phyloP scores from a whole-genome alignment of 176 grass and related monocot genomes.

The Carex scoparia region DNA sequence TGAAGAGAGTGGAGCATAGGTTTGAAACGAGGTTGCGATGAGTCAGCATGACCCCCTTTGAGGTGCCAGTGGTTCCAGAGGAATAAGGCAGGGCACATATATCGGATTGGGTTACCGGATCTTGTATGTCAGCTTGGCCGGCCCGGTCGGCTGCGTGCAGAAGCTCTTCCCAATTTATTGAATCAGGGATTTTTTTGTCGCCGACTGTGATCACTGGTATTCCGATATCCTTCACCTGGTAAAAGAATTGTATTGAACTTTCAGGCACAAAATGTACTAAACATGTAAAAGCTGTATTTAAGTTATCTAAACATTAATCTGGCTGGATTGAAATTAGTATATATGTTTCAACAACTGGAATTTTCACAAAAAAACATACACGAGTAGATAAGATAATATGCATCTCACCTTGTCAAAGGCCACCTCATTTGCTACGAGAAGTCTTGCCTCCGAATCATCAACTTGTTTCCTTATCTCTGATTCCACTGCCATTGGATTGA shows the following conservation, averaged over 20 bases:
- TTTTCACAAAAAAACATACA: background rate
- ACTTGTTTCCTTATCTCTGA: conserved; percentile 76
- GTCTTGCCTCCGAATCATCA: conserved; percentile 58
- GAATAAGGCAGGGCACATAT: conserved; percentile 82
- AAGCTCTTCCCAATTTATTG: conserved; percentile 63
- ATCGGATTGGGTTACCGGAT: conserved; percentile 37
- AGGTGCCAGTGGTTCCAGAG: conserved; percentile 75
- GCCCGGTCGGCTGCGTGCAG: conserved; percentile 46
- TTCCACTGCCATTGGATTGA: conserved; percentile 50
- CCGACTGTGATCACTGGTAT: conserved; percentile 49
- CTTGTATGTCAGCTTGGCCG: conserved; percentile 28
- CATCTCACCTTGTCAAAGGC: conserved; percentile 48
- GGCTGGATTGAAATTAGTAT: background rate
- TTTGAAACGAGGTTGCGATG: conserved; percentile 85
- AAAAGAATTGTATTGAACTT: background rate
- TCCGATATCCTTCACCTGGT: conserved; percentile 48
- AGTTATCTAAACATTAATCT: background rate
- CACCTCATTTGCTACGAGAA: conserved; percentile 50
- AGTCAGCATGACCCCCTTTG: conserved; percentile 87
- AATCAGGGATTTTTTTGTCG: conserved; percentile 26
- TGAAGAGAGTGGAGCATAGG: conserved; percentile 62
- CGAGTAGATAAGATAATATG: background rate
- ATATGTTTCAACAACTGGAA: background rate
- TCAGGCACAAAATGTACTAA: too few species aligned
- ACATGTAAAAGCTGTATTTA: background rate